Conservation (phyloP, 2,329 filamentous ascomycete genomes). For the Decorospora gaudefroyi region DNA sequence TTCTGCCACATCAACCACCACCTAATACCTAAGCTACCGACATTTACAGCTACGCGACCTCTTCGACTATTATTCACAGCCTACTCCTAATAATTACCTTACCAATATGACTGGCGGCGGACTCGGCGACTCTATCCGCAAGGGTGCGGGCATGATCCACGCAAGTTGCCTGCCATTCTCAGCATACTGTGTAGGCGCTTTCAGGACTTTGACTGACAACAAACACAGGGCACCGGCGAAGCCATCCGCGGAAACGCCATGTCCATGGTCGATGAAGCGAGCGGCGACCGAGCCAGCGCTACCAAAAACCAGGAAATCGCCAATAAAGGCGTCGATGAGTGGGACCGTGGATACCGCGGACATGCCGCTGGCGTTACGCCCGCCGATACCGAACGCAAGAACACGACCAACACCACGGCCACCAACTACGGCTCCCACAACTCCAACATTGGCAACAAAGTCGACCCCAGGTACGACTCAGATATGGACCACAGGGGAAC, state of each 20-base stretch:
- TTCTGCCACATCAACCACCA: not conserved
- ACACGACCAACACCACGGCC: slow-evolving; percentile 24
- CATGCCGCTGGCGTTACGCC: slow-evolving; percentile 39
- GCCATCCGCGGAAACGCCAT: slow-evolving; percentile 48
- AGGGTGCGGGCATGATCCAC: slow-evolving; percentile 44
- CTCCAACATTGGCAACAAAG: slow-evolving; percentile 40
- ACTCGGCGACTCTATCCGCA: slow-evolving; percentile 40
- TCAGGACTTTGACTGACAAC: slow-evolving; percentile 12
- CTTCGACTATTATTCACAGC: not conserved
- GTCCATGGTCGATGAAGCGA: slow-evolving; percentile 41
- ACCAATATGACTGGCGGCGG: slow-evolving; percentile 33
- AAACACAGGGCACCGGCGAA: slow-evolving; percentile 46
- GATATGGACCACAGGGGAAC: slow-evolving; percentile 30
- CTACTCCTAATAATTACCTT: not conserved
- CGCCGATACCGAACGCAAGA: slow-evolving; percentile 30
- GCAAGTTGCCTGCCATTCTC: slow-evolving; percentile 24
- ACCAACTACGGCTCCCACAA: slow-evolving; percentile 42
- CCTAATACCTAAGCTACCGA: slow-evolving; percentile 9
- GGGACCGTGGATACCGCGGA: slow-evolving; percentile 41
- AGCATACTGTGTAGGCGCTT: not conserved
- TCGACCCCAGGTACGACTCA: slow-evolving; percentile 41
- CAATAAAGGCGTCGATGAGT: slow-evolving; percentile 42
- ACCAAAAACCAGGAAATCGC: slow-evolving; percentile 42
- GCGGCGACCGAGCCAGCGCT: slow-evolving; percentile 36
- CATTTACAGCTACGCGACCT: slow-evolving; percentile 1